Base-by-base conservation (phyloP, 768 basidiomycete genomes). In the Austroboletus eburneus region DNA sequence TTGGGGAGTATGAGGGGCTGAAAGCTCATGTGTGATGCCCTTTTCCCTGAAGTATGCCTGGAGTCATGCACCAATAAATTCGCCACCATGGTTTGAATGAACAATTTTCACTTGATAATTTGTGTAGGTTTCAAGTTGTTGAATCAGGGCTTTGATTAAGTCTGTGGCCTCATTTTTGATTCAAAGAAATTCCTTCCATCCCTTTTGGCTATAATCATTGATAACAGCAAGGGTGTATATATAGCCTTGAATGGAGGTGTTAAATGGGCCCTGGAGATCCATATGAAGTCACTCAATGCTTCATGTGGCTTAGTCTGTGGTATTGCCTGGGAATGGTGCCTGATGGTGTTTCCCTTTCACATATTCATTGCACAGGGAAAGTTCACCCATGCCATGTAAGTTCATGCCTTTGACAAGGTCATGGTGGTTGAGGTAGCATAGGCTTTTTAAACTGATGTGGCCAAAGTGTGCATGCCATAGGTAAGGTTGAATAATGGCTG, bases 131-230 rank as follows among this genome's bases (percentile, higher is more conserved):
- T n/a, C n/a, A n/a, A n/a, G n/a, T n/a, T n/a, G n/a, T n/a, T n/a
- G n/a, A n/a, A n/a, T n/a, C n/a, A n/a, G n/a, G n/a, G n/a, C n/a
- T n/a, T n/a, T n/a, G n/a, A n/a, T n/a, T n/a, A n/a, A n/a, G n/a
- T n/a, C n/a, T n/a, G n/a, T n/a, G n/a, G n/a, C n/a, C n/a, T n/a
- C n/a, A n/a, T n/a, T n/a, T n/a, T n/a, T n/a, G n/a, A n/a, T n/a
- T n/a, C n/a, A n/a, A n/a, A 54, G 34, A 27, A 39, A 54, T 23
- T 54, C 43, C 18, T 54, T 54, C 43, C 49, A 54, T 1, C 53
- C 43, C 18, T 50, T 54, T 14, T 9, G 18, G 22, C 40, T 54
- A 9, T 50, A 22, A n/a, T 54, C 43, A 27, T 54, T 38, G 9
- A 54, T 32, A 0, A 48, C 13, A 1, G n/a, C 43, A 1, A 54